phyloP scores from a whole-genome alignment of 805 yeast species.

The Barnettozyma pratensis region DNA sequence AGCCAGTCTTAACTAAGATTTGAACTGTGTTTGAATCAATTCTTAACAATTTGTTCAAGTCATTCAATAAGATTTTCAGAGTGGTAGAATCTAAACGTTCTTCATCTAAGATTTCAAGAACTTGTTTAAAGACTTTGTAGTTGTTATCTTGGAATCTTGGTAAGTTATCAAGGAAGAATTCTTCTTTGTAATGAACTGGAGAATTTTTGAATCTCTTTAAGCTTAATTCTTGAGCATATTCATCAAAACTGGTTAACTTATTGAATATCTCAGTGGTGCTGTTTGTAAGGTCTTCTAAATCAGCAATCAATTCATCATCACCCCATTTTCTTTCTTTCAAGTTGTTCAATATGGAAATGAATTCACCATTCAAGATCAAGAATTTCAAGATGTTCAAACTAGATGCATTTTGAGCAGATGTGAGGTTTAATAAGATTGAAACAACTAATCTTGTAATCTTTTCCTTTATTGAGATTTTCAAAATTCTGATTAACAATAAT shows the following conservation, averaged over 20 bases:
- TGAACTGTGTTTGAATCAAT: conserved; percentile 57
- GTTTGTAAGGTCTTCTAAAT: conserved; percentile 53
- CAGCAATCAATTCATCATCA: conserved; percentile 82
- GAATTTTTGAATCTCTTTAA: conserved; percentile 79
- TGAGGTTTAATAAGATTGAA: conserved; percentile 62
- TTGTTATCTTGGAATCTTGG: conserved; percentile 69
- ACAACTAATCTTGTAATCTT: conserved; percentile 84
- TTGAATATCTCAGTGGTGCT: conserved; percentile 68
- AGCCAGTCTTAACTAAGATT: conserved; percentile 48
- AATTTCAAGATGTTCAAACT: conserved; percentile 54
- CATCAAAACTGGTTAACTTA: conserved; percentile 86
- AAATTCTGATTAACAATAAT: conserved; percentile 40
- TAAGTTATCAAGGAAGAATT: conserved; percentile 86
- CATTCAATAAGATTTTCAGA: conserved; percentile 63
- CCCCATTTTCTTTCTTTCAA: conserved; percentile 88
- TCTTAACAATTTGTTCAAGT: conserved; percentile 56
- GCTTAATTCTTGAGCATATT: conserved; percentile 78
- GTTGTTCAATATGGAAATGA: conserved; percentile 60
- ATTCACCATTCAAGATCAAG: conserved; percentile 67
- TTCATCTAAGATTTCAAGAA: conserved; percentile 48
- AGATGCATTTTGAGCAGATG: conserved; percentile 32
- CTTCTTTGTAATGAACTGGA: conserved; percentile 85
- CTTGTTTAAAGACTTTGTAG: conserved; percentile 64
- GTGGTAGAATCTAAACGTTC: conserved; percentile 29
- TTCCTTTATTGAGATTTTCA: conserved; percentile 84